Percentiles rank a stretch among this genome's conserved stretches.
Evolutionary conservation across 345 rosid species (phyloP).

Genomic region (Pistacia integerrima): DNA sequence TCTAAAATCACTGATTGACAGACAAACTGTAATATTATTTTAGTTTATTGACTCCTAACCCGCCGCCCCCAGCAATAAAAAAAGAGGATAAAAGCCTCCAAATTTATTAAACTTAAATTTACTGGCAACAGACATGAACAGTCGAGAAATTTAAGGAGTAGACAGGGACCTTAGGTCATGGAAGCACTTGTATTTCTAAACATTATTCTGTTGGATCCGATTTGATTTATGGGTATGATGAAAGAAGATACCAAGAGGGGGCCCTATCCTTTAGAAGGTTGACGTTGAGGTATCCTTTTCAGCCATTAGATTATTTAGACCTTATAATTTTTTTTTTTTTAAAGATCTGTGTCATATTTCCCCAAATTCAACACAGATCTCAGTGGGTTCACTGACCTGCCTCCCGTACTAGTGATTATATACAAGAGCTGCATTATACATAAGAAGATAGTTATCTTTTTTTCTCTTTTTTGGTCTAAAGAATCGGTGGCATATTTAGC

Average conservation of each 20-base stretch:
- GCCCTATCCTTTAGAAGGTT: slow-evolving; percentile 17
- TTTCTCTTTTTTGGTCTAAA: not conserved
- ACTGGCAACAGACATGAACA: not conserved
- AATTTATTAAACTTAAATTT: not conserved
- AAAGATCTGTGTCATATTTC: slow-evolving; percentile 23
- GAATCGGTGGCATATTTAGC: slow-evolving; percentile 3
- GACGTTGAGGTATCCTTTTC: slow-evolving; percentile 40
- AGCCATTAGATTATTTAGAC: slow-evolving; percentile 2
- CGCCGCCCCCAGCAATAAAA: not conserved
- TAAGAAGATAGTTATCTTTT: not conserved
- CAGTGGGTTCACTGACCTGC: slow-evolving; percentile 20
- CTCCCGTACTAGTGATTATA: slow-evolving; percentile 6
- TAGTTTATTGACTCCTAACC: not conserved
- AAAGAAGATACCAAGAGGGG: slow-evolving; percentile 23
- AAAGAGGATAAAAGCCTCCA: not conserved
- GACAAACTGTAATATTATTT: not conserved
- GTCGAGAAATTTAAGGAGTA: slow-evolving; percentile 22
- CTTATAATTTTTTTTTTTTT: slow-evolving; percentile 3
- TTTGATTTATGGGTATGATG: slow-evolving; percentile 1
- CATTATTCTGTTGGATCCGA: slow-evolving; percentile 1
- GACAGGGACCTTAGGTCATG: slow-evolving; percentile 25
- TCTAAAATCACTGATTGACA: not conserved
- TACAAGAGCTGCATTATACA: not conserved
- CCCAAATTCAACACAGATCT: slow-evolving; percentile 33
- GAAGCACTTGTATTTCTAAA: slow-evolving; percentile 19